Base-by-base conservation (phyloP, 495 filamentous ascomycete genomes). In the Penicillium chermesinum region DNA sequence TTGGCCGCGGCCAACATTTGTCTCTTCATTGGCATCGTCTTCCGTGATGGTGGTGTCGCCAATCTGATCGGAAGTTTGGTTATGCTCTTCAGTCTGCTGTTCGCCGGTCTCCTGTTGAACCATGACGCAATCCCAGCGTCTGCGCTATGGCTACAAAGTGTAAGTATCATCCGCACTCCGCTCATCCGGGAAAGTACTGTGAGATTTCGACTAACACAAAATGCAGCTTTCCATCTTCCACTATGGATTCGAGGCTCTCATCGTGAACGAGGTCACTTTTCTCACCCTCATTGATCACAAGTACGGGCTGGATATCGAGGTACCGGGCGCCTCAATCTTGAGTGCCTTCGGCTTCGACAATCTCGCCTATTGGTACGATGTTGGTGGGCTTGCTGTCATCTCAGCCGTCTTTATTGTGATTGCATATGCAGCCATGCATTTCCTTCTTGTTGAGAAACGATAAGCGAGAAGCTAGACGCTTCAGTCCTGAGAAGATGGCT, bases 261-360 rank as follows among this genome's bases (percentile, higher is more conserved):
- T 97, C 49, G 93, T 99, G 59, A 99, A 99, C 63, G 93, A 99
- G 70, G 93, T 96, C 41, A 82, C 83, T n/a, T 89, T 85, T 64
- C 74, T 97, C 49, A 89, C 85, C 1, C 77, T 99, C 49, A 79
- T 89, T 39, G 94, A 99, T 58, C 82, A 94, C 61, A 93, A 96
- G 66, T 93, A 88, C 54, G 93, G 93, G 2, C 78, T 99, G 2
- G 87, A 97, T 58, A 99, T 99, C 41, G 89, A 91, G 53, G 90
- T 99, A 0, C 93, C 93, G 0, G 93, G 93, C 14, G 88, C 91
- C 0, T 88, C 91, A 0, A 99, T 99, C 56, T 71, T 99, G 22
- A 91, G 85, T 65, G 85, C 86, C 1, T 97, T 99, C 59, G 93
- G 93, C 6, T 97, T 98, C 60, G 74, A 94, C 51, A 87, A 84